A percentile compares a stretch with the other conserved stretches of the same genome.
Conservation (phyloP, 83 land plant genomes). For the Picea abies region DNA sequence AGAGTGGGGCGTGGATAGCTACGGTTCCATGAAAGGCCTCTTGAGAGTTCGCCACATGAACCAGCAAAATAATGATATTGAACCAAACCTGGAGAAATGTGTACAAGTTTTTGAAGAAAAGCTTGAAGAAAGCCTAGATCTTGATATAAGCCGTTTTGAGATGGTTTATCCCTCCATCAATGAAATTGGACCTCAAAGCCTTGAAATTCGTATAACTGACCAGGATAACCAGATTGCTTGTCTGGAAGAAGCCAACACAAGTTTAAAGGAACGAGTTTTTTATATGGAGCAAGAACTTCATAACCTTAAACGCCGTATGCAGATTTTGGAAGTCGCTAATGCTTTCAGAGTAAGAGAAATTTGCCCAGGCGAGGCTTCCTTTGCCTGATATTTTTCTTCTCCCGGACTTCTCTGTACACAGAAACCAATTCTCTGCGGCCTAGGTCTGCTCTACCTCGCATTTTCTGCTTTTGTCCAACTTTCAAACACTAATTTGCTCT, state of each 20-base stretch:
- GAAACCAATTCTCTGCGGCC: neutral
- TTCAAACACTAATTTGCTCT: neutral
- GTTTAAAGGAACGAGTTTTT: neutral
- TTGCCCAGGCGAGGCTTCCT: slow-evolving; percentile 12
- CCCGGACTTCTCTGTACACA: neutral
- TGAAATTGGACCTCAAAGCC: slow-evolving; percentile 9
- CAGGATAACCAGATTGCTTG: slow-evolving; percentile 16
- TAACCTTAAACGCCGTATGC: slow-evolving; percentile 14
- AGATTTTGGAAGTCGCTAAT: slow-evolving; percentile 1
- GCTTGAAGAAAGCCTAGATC: slow-evolving; percentile 3
- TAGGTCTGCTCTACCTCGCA: too few species aligned
- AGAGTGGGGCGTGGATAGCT: slow-evolving; percentile 17
- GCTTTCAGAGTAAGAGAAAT: slow-evolving; percentile 2
- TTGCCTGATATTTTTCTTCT: neutral
- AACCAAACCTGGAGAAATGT: neutral
- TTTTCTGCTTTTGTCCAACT: too few species aligned
- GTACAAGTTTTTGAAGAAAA: slow-evolving; percentile 2
- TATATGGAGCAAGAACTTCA: slow-evolving; percentile 10
- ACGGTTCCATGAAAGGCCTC: slow-evolving; percentile 17
- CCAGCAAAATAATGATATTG: neutral
- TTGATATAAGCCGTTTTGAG: slow-evolving; percentile 9
- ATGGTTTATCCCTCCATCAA: neutral
- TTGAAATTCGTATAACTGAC: slow-evolving; percentile 9
- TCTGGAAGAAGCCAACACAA: slow-evolving; percentile 2
- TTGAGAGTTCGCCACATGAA: slow-evolving; percentile 9